phyloP scores from a whole-genome alignment of 495 filamentous ascomycete genomes.

The Aspergillus indologenus region DNA sequence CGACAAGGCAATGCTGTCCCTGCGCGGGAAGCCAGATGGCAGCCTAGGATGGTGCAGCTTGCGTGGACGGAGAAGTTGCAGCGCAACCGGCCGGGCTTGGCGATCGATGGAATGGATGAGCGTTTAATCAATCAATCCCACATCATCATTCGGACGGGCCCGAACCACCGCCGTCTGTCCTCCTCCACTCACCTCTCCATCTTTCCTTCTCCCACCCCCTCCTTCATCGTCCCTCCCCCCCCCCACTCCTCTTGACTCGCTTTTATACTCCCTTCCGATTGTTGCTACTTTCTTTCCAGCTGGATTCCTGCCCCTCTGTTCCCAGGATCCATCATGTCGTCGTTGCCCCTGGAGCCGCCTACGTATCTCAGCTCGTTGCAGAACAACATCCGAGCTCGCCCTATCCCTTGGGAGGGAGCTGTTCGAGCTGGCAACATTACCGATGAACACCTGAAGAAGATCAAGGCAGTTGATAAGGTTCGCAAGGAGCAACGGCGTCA shows the following conservation, averaged over 20 bases:
- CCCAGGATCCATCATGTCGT: conserved; percentile 25
- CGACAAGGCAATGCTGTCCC: conserved; percentile 1
- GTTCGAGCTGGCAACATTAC: conserved; percentile 91
- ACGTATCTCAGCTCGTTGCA: conserved; percentile 87
- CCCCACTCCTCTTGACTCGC: conserved; percentile 3
- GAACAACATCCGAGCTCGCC: conserved; percentile 89
- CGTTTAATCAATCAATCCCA: neutral
- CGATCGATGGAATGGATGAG: conserved; percentile 8
- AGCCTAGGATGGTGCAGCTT: conserved; percentile 17
- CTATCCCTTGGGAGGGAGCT: conserved; percentile 97
- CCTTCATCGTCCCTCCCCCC: conserved; percentile 3
- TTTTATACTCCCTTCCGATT: conserved; percentile 2
- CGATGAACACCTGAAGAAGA: conserved; percentile 90
- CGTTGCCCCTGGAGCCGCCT: conserved; percentile 86
- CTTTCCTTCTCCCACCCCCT: conserved; percentile 1
- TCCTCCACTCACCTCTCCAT: neutral
- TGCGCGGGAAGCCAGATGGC: conserved; percentile 1
- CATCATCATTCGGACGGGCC: conserved; percentile 12
- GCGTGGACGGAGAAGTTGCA: conserved; percentile 23
- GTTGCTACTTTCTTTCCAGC: conserved; percentile 1
- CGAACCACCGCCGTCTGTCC: conserved; percentile 6
- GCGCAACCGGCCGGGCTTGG: conserved; percentile 19
- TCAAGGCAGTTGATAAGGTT: conserved; percentile 96
- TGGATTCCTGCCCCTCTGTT: conserved; percentile 1
- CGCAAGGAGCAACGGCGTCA: conserved; percentile 81